Evolutionary conservation across 2,329 filamentous ascomycete genomes (phyloP), one percentile per base, ranked within the genome.

Genomic region (Fusarium xyrophilum): DNA sequence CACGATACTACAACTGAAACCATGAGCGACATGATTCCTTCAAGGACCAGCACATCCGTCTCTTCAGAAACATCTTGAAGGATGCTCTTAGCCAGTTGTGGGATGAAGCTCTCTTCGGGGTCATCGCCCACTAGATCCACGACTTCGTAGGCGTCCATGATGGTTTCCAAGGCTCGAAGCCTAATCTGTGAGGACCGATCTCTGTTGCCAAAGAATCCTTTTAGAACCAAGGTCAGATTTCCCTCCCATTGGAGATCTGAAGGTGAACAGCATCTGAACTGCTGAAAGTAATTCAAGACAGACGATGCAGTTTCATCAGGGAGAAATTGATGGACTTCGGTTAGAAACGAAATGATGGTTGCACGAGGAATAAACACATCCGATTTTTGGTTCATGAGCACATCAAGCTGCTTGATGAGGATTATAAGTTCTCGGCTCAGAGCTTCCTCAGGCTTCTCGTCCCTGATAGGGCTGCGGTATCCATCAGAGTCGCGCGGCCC

Each of bases 211-310:
- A 91, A 88, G 73, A 93, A 90, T 2, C 84, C 84, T 23, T 85
- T 81, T 19, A 92, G 76, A 3, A 93, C 83, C 28, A 87, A 79
- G 19, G 81, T 79, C 56, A 91, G 81, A 54, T 92, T 91, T 5
- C 84, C 79, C 65, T 90, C 84, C 91, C 91, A 93, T 36, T 86
- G 82, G 47, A 84, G 78, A 70, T 92, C 89, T 0, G 91, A 91
- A 5, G 91, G 91, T 44, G 89, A 90, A 71, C 91, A 91, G 71
- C 88, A 89, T 46, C 89, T 84, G 67, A 91, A 90, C 55, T 91
- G 87, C 57, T 85, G 84, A 67, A 90, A 91, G 74, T 92, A 88
- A 44, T 88, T 85, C 43, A 93, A 83, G 27, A 93, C 85, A 14
- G 90, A 81, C 47, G 84, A 85, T 3, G 86, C 89, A 12, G 88